These are phyloP conservation scores for Fomitiporia mediterranea DNA, from an alignment of 1,284 basidiomycete genomes.

Conservation along the genomic window DNA sequence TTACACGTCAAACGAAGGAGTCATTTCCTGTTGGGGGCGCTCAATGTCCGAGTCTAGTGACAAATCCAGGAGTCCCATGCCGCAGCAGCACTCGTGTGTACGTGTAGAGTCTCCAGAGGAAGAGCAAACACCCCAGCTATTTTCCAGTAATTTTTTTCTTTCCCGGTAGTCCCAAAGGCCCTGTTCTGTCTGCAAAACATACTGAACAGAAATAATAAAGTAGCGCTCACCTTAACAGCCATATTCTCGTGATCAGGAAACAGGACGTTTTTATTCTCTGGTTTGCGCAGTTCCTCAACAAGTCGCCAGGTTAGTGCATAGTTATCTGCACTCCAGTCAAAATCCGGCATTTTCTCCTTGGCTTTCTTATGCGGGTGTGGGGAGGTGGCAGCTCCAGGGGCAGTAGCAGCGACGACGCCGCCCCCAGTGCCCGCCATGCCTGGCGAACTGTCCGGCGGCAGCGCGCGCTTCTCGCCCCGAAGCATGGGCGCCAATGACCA, in stretches of 20 bases:
- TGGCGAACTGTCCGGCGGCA: conserved; percentile 3
- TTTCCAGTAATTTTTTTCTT: not conserved
- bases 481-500: conserved; percentile 10
- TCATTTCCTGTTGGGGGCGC: too few species aligned
- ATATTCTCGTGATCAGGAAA: conserved; percentile 17
- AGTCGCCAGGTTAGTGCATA: conserved; percentile 16
- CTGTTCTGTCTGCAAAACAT: too few species aligned
- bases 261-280: conserved; percentile 15
- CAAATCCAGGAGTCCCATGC: too few species aligned
- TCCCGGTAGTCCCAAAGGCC: not conserved
- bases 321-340: conserved; percentile 18
- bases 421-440: not conserved
- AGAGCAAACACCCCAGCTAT: too few species aligned
- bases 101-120: too few species aligned
- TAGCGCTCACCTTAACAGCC: conserved; percentile 11
- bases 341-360: conserved; percentile 18
- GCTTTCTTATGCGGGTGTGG: conserved; percentile 11
- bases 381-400: not conserved
- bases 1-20: too few species aligned
- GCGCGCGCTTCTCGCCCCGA: conserved; percentile 19
- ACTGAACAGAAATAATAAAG: too few species aligned
- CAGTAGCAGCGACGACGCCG: not conserved
- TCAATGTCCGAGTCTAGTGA: too few species aligned
- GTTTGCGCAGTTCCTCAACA: conserved; percentile 14
- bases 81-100: too few species aligned